These are phyloP conservation scores for Naganishia kalamii DNA, from an alignment of 768 basidiomycete species.

Conservation along the genomic window DNA sequence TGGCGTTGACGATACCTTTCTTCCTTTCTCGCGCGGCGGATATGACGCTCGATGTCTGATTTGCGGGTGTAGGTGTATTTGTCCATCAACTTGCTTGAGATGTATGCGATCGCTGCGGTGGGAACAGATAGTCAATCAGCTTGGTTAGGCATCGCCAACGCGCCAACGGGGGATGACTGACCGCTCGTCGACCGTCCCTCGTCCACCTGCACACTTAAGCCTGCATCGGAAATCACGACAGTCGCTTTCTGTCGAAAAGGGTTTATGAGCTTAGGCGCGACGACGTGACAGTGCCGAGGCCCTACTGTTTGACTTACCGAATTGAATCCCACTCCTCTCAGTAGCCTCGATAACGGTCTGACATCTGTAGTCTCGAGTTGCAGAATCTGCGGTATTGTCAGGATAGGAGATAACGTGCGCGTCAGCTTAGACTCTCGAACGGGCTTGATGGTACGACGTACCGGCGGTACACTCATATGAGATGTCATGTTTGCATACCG, in stretches of 20 bases:
- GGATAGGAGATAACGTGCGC: background rate
- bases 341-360: slow-evolving; percentile 66
- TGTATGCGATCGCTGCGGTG: slow-evolving; percentile 70
- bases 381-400: slow-evolving; percentile 33
- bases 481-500: background rate
- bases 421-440: background rate
- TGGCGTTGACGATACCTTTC: background rate
- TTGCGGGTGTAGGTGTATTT: slow-evolving; percentile 58
- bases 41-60: slow-evolving; percentile 12
- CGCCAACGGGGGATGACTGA: slow-evolving; percentile 43
- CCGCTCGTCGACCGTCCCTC: slow-evolving; percentile 76
- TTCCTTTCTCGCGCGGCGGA: background rate
- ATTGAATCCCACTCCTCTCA: slow-evolving; percentile 74
- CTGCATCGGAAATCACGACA: slow-evolving; percentile 62
- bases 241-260: slow-evolving; percentile 54
- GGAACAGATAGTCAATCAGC: background rate
- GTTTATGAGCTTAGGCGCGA: background rate
- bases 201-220: slow-evolving; percentile 73
- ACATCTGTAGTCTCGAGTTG: slow-evolving; percentile 57
- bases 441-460: background rate
- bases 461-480: background rate
- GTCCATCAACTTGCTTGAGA: slow-evolving; percentile 70
- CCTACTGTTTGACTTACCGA: slow-evolving; percentile 55
- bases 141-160: background rate
- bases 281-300: background rate